Evolutionary conservation across 208 protist genomes (phyloP).

Genomic region (Endotrypanum monterogeii): DNA sequence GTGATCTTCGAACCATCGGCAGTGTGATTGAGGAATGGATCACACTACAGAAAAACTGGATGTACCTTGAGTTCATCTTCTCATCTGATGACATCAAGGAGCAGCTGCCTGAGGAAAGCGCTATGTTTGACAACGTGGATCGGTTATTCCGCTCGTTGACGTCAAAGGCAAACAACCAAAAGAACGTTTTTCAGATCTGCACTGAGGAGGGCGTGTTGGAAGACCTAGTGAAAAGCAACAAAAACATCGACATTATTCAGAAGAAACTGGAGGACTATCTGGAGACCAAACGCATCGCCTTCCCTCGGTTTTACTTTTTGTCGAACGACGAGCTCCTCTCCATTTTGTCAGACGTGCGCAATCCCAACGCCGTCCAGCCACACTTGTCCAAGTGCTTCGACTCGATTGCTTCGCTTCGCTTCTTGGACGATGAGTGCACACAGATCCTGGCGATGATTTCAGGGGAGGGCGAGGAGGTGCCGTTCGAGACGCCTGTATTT

Average conservation of each 20-base stretch:
- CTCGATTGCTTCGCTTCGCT: constrained; percentile 90
- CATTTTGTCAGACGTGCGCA: constrained; percentile 97
- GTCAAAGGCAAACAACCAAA: constrained; percentile 72
- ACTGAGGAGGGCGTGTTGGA: constrained; percentile 81
- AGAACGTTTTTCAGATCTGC: constrained; percentile 91
- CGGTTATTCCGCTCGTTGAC: constrained; percentile 91
- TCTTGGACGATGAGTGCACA: constrained; percentile 71
- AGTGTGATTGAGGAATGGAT: constrained; percentile 96
- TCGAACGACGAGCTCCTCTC: constrained; percentile 98
- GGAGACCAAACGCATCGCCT: constrained; percentile 95
- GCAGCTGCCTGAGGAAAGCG: constrained; percentile 91
- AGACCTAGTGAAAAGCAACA: constrained; percentile 81
- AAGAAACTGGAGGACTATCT: constrained; percentile 97
- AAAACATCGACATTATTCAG: constrained; percentile 94
- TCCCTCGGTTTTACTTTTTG: constrained; percentile 98
- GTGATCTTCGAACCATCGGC: constrained; percentile 77
- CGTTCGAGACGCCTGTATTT: constrained; percentile 85
- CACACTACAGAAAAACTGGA: constrained; percentile 96
- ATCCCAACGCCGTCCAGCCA: constrained; percentile 95
- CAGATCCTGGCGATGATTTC: constrained; percentile 93
- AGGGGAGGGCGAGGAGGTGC: constrained; percentile 91
- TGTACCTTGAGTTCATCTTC: constrained; percentile 99
- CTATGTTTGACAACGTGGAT: constrained; percentile 91
- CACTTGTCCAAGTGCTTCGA: constrained; percentile 97
- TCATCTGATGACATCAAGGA: constrained; percentile 96